phyloP scores from a whole-genome alignment of 2,329 filamentous ascomycete genomes.

The Aspergillus thermomutatus region DNA sequence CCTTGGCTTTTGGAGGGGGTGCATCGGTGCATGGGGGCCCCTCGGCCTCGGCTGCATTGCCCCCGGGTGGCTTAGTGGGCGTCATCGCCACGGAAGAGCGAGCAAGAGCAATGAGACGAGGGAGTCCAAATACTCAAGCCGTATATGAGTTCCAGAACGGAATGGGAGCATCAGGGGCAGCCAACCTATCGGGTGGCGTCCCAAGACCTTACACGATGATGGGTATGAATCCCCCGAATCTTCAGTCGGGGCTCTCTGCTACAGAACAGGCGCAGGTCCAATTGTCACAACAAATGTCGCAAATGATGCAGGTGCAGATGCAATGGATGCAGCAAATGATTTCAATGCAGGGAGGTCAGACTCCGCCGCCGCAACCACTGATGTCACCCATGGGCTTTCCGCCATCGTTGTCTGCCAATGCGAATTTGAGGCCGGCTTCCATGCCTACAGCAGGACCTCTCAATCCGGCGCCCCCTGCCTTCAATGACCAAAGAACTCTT shows the following conservation, averaged over 20 bases:
- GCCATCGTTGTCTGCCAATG: slow-evolving; percentile 21
- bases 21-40: slow-evolving; percentile 40
- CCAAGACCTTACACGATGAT: slow-evolving; percentile 39
- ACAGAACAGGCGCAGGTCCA: slow-evolving; percentile 73
- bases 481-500: slow-evolving; percentile 61
- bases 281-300: slow-evolving; percentile 78
- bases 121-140: slow-evolving; percentile 67
- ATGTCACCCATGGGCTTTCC: slow-evolving; percentile 27
- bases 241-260: slow-evolving; percentile 46
- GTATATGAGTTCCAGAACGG: slow-evolving; percentile 37
- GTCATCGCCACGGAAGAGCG: slow-evolving; percentile 85
- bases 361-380: slow-evolving; percentile 25
- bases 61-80: slow-evolving; percentile 77
- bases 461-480: slow-evolving; percentile 14
- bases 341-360: slow-evolving; percentile 58
- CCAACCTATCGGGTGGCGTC: slow-evolving; percentile 27
- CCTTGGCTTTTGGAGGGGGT: slow-evolving; percentile 66
- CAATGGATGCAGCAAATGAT: slow-evolving; percentile 75
- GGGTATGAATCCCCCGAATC: slow-evolving; percentile 21
- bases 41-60: slow-evolving; percentile 42
- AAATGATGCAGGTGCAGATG: slow-evolving; percentile 93
- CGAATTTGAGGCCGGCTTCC: slow-evolving; percentile 47
- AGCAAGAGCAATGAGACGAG: slow-evolving; percentile 71
- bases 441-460: slow-evolving; percentile 37
- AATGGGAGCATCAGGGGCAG: slow-evolving; percentile 23